phyloP scores from a whole-genome alignment of 2,329 filamentous ascomycete species.

The Curvularia hawaiiensis region DNA sequence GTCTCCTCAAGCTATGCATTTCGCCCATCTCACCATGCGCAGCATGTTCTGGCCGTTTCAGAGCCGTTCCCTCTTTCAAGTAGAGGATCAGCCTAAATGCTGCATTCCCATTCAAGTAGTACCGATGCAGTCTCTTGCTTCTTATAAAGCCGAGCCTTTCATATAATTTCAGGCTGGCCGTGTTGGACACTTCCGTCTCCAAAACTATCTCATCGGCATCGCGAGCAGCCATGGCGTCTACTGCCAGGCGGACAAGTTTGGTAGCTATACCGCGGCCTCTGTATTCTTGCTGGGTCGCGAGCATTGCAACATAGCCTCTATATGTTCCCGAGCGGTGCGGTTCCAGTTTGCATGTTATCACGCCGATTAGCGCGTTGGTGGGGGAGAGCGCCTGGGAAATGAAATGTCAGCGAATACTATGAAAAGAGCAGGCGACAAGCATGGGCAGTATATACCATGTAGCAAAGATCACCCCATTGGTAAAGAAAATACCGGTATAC shows the following conservation, averaged over 20 bases:
- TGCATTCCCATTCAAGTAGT: constrained; percentile 95
- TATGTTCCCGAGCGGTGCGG: constrained; percentile 83
- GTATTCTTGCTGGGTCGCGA: constrained; percentile 82
- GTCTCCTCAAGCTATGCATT: constrained; percentile 7
- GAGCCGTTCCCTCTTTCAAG: constrained; percentile 60
- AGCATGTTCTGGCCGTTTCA: constrained; percentile 34
- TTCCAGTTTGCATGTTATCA: constrained; percentile 95
- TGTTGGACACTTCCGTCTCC: constrained; percentile 94
- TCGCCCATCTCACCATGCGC: constrained; percentile 4
- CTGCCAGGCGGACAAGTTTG: constrained; percentile 83
- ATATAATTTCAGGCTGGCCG: constrained; percentile 87
- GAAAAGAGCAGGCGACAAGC: not conserved
- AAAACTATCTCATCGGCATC: constrained; percentile 93
- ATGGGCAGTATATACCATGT: constrained; percentile 66
- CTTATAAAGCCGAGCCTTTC: constrained; percentile 89
- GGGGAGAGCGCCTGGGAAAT: constrained; percentile 39
- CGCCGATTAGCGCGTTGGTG: constrained; percentile 72
- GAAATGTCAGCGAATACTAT: not conserved
- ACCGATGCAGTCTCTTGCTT: constrained; percentile 90
- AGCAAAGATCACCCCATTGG: constrained; percentile 98
- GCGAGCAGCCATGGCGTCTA: constrained; percentile 84
- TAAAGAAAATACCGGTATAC: constrained; percentile 98
- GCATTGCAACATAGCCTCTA: constrained; percentile 97
- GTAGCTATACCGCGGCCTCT: constrained; percentile 86
- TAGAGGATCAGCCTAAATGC: constrained; percentile 88